Base-by-base conservation (phyloP, 225 moss, liverwort and hornwort genomes). In the Polytrichum formosum region DNA sequence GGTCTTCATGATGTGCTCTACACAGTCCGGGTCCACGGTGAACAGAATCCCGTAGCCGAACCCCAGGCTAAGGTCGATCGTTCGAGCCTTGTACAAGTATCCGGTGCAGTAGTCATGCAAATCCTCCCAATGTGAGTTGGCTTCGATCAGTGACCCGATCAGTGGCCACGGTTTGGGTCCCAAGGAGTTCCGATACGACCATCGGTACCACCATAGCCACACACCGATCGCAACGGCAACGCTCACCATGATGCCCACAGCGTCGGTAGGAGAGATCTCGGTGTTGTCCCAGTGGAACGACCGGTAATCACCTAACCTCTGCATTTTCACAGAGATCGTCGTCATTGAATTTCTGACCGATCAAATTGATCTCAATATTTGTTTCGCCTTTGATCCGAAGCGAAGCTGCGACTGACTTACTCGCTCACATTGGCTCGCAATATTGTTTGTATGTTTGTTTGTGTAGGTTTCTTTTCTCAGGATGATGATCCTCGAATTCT, bases 1-100 rank as follows among this genome's bases (percentile, higher is more conserved):
- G 66, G 74, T 79, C 74, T 86, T 89, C 80, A 86, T 74, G 29
- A 89, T 74, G 67, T 83, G 53, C 59, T 89, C 83, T 13, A 89
- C 4, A 10, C 72, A 76, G 37, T 66, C 75, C 0, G 85, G 83
- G 69, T 77, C 71, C 3, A 23, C 79, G 5, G 76, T 79, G 1
- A 74, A 1, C 27, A 81, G 2, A 5, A 0, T 23, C 5, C 54
- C 0, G 21, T 64, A 70, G 18, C 74, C 69, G 8, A 71, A 70
- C 0, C 82, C 78, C 16, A 19, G 54, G 7, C 2, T 9, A 1
- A 67, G 23, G 1, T 18, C 25, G 7, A 26, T 7, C 16, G 73
- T 80, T 2, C n/a, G 54, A 16, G 2, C 1, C 0, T 68, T 66
- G 55, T 71, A 71, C 29, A 82, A 5, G 28, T 18, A 73, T 1